Base-by-base conservation (phyloP, 2,329 filamentous ascomycete species). In the Aspergillus brunneoviolaceus region DNA sequence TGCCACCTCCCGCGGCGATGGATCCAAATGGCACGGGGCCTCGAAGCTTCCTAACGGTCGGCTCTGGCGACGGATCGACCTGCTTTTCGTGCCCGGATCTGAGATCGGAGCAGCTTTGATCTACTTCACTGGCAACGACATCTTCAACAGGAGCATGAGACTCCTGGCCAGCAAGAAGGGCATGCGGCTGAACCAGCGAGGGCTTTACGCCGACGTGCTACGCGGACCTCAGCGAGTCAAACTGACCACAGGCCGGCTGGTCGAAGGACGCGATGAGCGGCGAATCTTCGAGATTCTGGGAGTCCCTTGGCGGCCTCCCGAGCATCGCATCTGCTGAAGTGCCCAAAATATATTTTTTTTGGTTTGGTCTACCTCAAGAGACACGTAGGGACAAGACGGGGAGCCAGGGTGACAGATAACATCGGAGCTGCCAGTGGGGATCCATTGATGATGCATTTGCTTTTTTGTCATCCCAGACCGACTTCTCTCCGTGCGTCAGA, bases 81-180 rank as follows among this genome's bases (percentile, higher is more conserved):
- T 97, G 21, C 79, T 97, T 1, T 83, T 96, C 4, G 93, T 96
- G 0, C 92, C 93, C 0, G 87, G 87, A 66, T 80, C 84, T 2
- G 88, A 96, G 74, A 82, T 92, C 54, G 94, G 94, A 1, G 93
- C 91, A 0, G 92, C 93, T 0, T 73, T 97, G 62, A 84, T 97
- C n/a, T 97, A 97, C 72, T 98, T 97, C 70, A 97, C 94, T 0
- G 94, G 94, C 1, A 95, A 97, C 67, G 93, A 96, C 72, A 89
- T 96, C 35, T 97, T 97, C 79, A 97, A 97, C 74, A 82, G 93
- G 16, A 96, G 91, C 70, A 85, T 97, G 73, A 80, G 94, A 64
- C 77, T 96, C 16, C 74, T 97, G 64, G 92, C 92, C 14, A 85
- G 87, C 45, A 92, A 87, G 76, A 95, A 91, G 76, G 85, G 87